These are phyloP conservation scores for Telopea speciosissima DNA, from an alignment of 177 flowering plant species.

Conservation along the genomic window DNA sequence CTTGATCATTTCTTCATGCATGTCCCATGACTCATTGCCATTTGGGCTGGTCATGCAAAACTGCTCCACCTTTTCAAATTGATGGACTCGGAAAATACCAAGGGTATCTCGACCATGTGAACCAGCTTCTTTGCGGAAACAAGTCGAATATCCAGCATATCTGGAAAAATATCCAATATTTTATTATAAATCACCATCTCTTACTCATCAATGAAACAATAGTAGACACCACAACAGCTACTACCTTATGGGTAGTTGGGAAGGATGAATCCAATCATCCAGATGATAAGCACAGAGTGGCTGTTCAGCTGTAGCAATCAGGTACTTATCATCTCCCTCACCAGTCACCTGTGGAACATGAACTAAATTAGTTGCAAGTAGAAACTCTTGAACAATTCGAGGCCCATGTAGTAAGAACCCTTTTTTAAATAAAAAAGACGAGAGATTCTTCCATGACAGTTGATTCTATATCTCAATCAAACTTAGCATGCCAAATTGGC, in stretches of 20 bases:
- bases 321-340: constrained; percentile 95
- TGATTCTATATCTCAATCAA: background rate
- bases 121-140: constrained; percentile 99
- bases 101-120: constrained; percentile 94
- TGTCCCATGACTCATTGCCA: constrained; percentile 87
- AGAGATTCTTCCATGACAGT: background rate
- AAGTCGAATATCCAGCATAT: constrained; percentile 94
- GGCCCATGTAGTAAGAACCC: background rate
- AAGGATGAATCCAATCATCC: constrained; percentile 95
- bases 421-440: background rate
- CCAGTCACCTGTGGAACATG: constrained; percentile 68
- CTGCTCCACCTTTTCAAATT: constrained; percentile 96
- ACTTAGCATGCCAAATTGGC: background rate
- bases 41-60: constrained; percentile 85
- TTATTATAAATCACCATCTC: background rate
- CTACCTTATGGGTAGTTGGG: constrained; percentile 78
- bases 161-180: constrained; percentile 29
- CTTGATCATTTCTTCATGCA: constrained; percentile 90
- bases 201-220: background rate
- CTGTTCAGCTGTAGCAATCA: constrained; percentile 96
- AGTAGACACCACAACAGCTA: background rate
- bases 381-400: background rate
- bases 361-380: constrained; percentile 4
- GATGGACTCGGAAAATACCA: constrained; percentile 94
- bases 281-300: constrained; percentile 93